Evolutionary conservation across 176 grass and related monocot species (phyloP).

Genomic region (Eleusine indica): DNA sequence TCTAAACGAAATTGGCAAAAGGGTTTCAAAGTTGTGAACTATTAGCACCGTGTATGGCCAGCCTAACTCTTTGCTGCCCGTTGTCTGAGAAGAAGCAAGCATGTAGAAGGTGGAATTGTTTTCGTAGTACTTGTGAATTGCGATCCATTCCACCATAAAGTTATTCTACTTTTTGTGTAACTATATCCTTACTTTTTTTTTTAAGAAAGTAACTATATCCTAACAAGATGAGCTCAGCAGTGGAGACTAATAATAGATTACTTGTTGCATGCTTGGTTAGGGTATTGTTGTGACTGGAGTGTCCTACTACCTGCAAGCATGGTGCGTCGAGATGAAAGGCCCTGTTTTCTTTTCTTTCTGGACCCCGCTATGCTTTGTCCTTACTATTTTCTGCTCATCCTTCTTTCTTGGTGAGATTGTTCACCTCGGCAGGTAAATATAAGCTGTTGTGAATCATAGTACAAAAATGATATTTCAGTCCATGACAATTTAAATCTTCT

Average conservation of each 20-base stretch:
- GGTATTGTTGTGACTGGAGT: conserved; percentile 48
- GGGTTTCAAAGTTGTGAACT: no score
- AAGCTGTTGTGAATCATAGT: not conserved
- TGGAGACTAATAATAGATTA: not conserved
- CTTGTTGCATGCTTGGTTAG: conserved; percentile 5
- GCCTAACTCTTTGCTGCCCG: no score
- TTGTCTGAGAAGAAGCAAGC: no score
- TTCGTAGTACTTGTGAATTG: no score
- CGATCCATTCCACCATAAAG: no score
- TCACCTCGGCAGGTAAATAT: conserved; percentile 10
- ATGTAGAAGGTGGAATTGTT: no score
- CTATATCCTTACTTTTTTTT: no score
- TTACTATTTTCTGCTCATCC: conserved; percentile 32
- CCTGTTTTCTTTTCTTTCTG: conserved; percentile 7
- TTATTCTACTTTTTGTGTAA: no score
- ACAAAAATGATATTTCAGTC: not conserved
- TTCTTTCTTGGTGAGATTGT: conserved; percentile 17
- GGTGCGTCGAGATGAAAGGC: conserved; percentile 15
- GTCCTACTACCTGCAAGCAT: conserved; percentile 59
- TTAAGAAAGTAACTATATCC: no score
- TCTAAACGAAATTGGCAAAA: not conserved
- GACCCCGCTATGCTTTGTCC: conserved; percentile 1
- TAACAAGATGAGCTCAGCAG: not conserved
- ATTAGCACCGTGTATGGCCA: no score
- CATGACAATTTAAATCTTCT: not conserved